Conservation (phyloP, 805 yeast species). For the Ogataea dorogensis region DNA sequence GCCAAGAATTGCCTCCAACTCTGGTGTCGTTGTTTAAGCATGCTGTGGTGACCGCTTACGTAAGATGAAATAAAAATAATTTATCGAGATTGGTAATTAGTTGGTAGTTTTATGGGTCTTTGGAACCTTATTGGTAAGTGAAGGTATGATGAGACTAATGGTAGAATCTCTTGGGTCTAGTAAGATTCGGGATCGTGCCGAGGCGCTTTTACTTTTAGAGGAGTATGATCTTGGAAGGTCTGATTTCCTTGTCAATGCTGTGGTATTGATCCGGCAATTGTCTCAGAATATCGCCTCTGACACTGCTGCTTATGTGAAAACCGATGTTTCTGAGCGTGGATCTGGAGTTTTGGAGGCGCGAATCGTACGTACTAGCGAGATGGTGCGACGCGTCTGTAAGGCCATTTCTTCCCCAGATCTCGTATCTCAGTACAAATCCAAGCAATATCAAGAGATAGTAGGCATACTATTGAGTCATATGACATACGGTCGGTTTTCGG, state of each 20-base stretch:
- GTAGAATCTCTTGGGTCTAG: slow-evolving; percentile 41
- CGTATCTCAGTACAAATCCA: slow-evolving; percentile 24
- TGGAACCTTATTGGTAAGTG: slow-evolving; percentile 3
- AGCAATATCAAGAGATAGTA: slow-evolving; percentile 28
- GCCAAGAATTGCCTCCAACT: slow-evolving; percentile 99
- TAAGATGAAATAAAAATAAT: slow-evolving; percentile 18
- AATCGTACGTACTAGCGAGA: slow-evolving; percentile 23
- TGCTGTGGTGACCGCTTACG: slow-evolving; percentile 14
- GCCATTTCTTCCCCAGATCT: slow-evolving; percentile 15
- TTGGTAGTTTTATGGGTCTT: slow-evolving; percentile 1
- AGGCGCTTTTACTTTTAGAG: slow-evolving; percentile 44
- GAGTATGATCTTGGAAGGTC: slow-evolving; percentile 26
- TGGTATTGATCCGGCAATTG: slow-evolving; percentile 19
- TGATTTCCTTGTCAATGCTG: not conserved
- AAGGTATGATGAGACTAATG: not conserved
- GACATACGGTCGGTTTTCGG: slow-evolving; percentile 4
- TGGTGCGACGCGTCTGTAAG: slow-evolving; percentile 18
- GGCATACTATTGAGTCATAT: slow-evolving; percentile 16
- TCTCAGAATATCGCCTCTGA: slow-evolving; percentile 24
- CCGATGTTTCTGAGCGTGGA: slow-evolving; percentile 20
- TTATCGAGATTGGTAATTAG: slow-evolving; percentile 6
- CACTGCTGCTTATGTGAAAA: slow-evolving; percentile 21
- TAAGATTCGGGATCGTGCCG: slow-evolving; percentile 54
- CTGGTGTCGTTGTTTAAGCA: slow-evolving; percentile 98
- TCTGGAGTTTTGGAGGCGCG: slow-evolving; percentile 19